phyloP scores from a whole-genome alignment of 179 eudicot species.

The Corrigiola litoralis region DNA sequence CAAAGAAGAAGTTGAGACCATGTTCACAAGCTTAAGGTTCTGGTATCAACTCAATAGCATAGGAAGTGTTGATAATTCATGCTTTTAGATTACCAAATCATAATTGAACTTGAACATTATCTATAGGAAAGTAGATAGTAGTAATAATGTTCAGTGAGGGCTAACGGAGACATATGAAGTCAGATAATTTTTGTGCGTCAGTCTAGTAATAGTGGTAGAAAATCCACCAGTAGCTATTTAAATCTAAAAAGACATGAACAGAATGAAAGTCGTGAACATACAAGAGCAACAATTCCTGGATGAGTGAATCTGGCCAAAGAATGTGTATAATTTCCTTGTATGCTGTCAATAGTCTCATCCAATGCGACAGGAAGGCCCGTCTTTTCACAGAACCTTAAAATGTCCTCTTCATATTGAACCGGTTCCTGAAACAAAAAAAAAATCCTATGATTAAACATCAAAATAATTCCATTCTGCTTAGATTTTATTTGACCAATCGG shows the following conservation, averaged over 20 bases:
- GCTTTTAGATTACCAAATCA: neutral
- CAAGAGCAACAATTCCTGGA: conserved; percentile 81
- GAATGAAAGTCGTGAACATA: conserved; percentile 31
- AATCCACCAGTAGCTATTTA: neutral
- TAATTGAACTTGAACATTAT: neutral
- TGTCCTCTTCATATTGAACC: conserved; percentile 63
- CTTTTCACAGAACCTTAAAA: conserved; percentile 77
- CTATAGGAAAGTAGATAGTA: neutral
- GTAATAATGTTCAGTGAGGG: neutral
- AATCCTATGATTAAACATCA: conserved; percentile 1
- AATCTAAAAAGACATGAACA: neutral
- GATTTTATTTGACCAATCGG: neutral
- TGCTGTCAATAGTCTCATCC: conserved; percentile 77
- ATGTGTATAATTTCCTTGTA: conserved; percentile 47
- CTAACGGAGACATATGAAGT: neutral
- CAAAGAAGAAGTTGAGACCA: too few species aligned
- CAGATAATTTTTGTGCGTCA: neutral
- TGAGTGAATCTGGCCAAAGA: conserved; percentile 59
- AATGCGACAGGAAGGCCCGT: conserved; percentile 89
- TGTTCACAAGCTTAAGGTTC: too few species aligned
- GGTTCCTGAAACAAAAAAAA: conserved; percentile 65
- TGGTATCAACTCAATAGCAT: too few species aligned
- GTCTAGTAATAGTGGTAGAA: neutral
- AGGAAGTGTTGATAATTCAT: neutral
- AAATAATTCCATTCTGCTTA: neutral